Conservation (phyloP, 805 yeast species). For the Candida maris region DNA sequence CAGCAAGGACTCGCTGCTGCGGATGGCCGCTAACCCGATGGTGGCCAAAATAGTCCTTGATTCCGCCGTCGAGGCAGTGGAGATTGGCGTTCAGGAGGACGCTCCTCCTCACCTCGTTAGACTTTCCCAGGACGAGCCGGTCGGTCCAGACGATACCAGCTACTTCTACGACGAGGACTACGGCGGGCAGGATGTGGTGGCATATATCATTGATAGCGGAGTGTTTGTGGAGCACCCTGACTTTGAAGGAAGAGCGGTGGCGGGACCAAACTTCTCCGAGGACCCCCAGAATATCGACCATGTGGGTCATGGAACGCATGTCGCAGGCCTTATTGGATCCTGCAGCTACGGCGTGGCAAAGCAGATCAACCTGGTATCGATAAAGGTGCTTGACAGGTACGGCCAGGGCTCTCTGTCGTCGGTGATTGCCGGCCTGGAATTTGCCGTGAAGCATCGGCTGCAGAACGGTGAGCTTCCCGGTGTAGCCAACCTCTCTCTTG, state of each 20-base stretch:
- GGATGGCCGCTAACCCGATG: conserved; percentile 53
- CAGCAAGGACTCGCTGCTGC: conserved; percentile 42
- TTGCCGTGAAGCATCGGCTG: conserved; percentile 56
- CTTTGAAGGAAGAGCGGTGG: conserved; percentile 55
- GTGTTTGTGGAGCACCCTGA: conserved; percentile 59
- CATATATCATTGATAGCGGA: conserved; percentile 85
- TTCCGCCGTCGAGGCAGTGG: conserved; percentile 54
- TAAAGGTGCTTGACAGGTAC: conserved; percentile 63
- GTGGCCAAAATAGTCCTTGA: conserved; percentile 72
- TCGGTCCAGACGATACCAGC: conserved; percentile 28
- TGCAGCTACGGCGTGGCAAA: conserved; percentile 81
- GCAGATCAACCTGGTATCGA: conserved; percentile 56
- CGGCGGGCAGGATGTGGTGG: conserved; percentile 60
- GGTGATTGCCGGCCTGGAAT: conserved; percentile 64
- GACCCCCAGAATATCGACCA: conserved; percentile 59
- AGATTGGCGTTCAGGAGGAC: conserved; percentile 36
- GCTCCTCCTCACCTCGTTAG: conserved; percentile 57
- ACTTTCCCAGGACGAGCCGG: conserved; percentile 46
- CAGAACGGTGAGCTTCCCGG: conserved; percentile 37
- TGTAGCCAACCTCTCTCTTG: conserved; percentile 78
- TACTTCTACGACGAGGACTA: conserved; percentile 46
- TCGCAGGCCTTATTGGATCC: conserved; percentile 86
- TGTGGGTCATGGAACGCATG: conserved; percentile 92
- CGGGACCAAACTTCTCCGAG: conserved; percentile 60
- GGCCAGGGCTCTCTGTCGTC: conserved; percentile 74